Conservation (phyloP, 208 protist species). For the Giardia duodenalis region DNA sequence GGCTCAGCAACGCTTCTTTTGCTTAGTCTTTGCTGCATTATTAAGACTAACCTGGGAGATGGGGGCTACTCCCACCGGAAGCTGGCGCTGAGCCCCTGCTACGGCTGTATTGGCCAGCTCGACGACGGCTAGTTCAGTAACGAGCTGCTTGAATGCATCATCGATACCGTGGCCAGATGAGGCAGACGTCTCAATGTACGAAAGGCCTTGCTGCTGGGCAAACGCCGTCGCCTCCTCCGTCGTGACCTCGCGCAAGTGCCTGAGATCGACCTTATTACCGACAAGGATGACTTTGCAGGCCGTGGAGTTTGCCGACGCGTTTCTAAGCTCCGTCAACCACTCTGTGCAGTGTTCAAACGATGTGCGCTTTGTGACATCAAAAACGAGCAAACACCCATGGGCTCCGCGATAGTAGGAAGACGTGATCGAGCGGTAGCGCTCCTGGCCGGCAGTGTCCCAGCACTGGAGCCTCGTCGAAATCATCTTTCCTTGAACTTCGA, state of each 20-base stretch:
- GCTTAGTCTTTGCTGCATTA: background rate
- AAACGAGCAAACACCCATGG: conserved; percentile 43
- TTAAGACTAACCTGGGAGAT: background rate
- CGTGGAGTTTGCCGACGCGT: conserved; percentile 34
- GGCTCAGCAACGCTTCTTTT: background rate
- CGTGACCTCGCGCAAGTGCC: background rate
- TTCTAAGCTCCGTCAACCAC: conserved; percentile 42
- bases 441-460: conserved; percentile 50
- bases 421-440: conserved; percentile 38
- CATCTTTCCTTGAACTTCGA: conserved; percentile 45
- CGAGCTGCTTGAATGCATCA: background rate
- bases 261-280: conserved; percentile 49
- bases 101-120: background rate
- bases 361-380: conserved; percentile 38
- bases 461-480: conserved; percentile 48
- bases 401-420: conserved; percentile 46
- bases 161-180: background rate
- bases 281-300: conserved; percentile 40
- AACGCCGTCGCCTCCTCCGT: background rate
- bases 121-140: background rate
- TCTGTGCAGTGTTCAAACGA: conserved; percentile 40
- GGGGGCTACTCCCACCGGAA: background rate
- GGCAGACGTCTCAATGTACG: conserved; percentile 11
- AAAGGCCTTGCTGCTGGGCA: background rate
- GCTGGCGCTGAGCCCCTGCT: background rate